Evolutionary conservation across 345 rosid species (phyloP).

Genomic region (Arabis hirsuta): DNA sequence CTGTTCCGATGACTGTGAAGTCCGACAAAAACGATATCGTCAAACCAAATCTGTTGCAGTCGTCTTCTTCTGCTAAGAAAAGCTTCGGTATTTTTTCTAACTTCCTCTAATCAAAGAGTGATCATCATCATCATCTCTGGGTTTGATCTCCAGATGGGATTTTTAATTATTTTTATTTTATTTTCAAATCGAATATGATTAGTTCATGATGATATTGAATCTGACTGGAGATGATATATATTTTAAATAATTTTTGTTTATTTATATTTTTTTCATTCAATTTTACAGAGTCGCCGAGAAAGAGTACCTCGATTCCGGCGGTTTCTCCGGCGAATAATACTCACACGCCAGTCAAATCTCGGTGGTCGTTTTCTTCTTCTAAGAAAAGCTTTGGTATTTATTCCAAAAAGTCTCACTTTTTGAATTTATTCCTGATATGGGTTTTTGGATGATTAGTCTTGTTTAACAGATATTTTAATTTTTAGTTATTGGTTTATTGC

Average conservation of each 20-base stretch:
- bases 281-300: slow-evolving; percentile 40
- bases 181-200: slow-evolving; percentile 22
- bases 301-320: slow-evolving; percentile 31
- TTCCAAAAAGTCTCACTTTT: background rate
- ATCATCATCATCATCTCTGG: slow-evolving; percentile 6
- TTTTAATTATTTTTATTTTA: background rate
- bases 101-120: background rate
- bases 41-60: background rate
- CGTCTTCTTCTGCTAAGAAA: slow-evolving; percentile 35
- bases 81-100: slow-evolving; percentile 10
- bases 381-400: slow-evolving; percentile 46
- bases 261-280: too few relatives aligned
- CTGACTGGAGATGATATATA: slow-evolving; percentile 25
- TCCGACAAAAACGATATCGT: slow-evolving; percentile 8
- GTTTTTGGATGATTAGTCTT: slow-evolving; percentile 5
- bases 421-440: background rate
- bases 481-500: background rate
- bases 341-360: slow-evolving; percentile 30
- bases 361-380: slow-evolving; percentile 49
- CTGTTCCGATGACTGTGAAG: slow-evolving; percentile 1
- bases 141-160: slow-evolving; percentile 10
- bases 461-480: background rate
- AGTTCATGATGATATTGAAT: slow-evolving; percentile 33
- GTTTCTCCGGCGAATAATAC: slow-evolving; percentile 25
- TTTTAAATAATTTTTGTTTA: too few relatives aligned